Conservation (phyloP, 768 basidiomycete genomes). For the Hemileccinum impolitum region DNA sequence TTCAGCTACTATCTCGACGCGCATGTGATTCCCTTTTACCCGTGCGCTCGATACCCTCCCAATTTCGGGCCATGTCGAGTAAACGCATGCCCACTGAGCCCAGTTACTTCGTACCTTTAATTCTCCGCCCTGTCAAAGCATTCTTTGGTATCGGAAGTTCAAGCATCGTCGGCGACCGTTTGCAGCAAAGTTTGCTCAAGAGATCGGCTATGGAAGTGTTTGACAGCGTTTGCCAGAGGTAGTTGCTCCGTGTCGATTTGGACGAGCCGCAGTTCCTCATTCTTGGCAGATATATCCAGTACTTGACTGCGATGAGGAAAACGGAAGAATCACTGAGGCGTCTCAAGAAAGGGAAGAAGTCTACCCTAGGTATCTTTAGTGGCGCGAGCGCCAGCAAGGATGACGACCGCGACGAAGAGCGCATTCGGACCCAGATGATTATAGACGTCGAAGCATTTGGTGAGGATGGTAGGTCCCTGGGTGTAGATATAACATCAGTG, state of each 20-base stretch:
- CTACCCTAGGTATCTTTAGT: conserved; percentile 78
- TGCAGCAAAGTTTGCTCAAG: conserved; percentile 54
- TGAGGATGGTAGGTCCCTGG: conserved; percentile 67
- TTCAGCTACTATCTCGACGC: conserved; percentile 69
- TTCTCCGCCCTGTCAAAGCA: conserved; percentile 74
- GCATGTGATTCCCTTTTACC: conserved; percentile 82
- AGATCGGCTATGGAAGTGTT: conserved; percentile 62
- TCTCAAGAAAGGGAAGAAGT: conserved; percentile 83
- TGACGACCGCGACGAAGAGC: conserved; percentile 82
- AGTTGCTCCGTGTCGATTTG: conserved; percentile 6
- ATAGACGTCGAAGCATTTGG: conserved; percentile 85
- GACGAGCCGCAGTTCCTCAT: neutral
- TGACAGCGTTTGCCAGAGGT: conserved; percentile 68
- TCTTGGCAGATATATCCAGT: conserved; percentile 64
- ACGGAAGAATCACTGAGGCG: conserved; percentile 86
- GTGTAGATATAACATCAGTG: conserved; percentile 55
- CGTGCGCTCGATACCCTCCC: conserved; percentile 85
- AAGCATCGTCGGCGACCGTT: conserved; percentile 55
- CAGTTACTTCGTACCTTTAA: conserved; percentile 80
- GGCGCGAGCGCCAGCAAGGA: conserved; percentile 43
- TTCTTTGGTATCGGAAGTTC: conserved; percentile 64
- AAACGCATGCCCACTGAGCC: conserved; percentile 71
- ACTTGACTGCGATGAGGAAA: conserved; percentile 83
- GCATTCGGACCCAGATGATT: conserved; percentile 78
- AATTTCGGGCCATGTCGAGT: conserved; percentile 82